Base-by-base conservation (phyloP, 108 stramenopile genomes). In the Parietichytrium sp. region DNA sequence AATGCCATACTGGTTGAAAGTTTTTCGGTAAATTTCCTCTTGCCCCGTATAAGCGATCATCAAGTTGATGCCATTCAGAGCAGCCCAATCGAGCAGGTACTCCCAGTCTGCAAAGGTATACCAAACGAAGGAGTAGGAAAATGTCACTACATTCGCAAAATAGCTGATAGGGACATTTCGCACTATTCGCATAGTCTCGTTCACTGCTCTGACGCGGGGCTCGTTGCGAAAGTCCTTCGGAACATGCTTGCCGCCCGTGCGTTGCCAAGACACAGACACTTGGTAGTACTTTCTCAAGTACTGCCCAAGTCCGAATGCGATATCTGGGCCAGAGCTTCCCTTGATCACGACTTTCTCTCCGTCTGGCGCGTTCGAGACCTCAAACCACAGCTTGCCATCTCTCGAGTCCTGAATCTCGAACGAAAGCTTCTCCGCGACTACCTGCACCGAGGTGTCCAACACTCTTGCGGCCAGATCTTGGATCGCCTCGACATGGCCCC, bases 41-140 rank as follows among this genome's bases (percentile, higher is more conserved):
- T 90, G 89, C 36, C 89, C 89, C 48, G 89, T 90, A 51, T 86
- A 81, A n/a, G 81, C 47, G 42, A 88, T 84, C 42, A 86, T 29
- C 29, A 90, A 50, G 55, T 90, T 90, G 54, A 88, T 83, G 20
- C 89, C 89, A 25, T 52, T 86, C 4, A 90, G 38, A 3, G 82
- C 82, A 55, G 87, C 52, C 86, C 87, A 87, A 79, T 90, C 89
- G 29, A 90, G 80, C 48, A 85, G 82, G 18, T 45, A 49, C 36
- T 79, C 51, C 89, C 89, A 90, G 47, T 82, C 84, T 47, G 72
- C 8, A 25, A 49, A 79, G 31, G 80, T 78, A 49, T 87, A 84
- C 89, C 89, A 90, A 15, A 85, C 89, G 77, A 85, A 54, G 25
- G 85, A 85, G 77, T 90, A 90, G n/a, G 84, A 85, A 50, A 85